phyloP scores from a whole-genome alignment of 257 asterid genomes.

The Solanum sparsipilum region DNA sequence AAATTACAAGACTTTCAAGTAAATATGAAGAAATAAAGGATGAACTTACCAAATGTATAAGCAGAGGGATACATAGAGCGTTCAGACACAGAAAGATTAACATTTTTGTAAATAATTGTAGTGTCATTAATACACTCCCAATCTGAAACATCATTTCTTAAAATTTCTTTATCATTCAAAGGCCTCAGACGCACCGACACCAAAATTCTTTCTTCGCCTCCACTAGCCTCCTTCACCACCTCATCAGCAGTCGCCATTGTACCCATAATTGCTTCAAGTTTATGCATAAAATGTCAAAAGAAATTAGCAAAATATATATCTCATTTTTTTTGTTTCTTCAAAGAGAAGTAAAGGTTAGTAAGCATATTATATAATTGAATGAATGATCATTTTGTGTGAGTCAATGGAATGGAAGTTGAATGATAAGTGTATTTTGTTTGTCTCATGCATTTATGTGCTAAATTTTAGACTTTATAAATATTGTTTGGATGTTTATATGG shows the following conservation, averaged over 20 bases:
- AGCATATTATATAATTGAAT: neutral
- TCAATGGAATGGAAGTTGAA: conserved; percentile 26
- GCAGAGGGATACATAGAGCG: conserved; percentile 82
- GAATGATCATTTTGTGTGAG: conserved; percentile 15
- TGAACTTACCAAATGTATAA: conserved; percentile 69
- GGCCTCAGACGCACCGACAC: conserved; percentile 97
- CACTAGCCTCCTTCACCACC: conserved; percentile 7
- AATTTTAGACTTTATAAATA: neutral
- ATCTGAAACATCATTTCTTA: conserved; percentile 72
- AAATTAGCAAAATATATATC: neutral
- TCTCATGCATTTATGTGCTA: conserved; percentile 38
- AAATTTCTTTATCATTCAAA: conserved; percentile 60
- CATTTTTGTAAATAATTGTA: conserved; percentile 71
- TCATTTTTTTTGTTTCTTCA: neutral
- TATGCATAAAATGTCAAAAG: neutral
- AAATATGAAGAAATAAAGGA: neutral
- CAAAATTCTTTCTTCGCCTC: conserved; percentile 59
- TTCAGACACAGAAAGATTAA: conserved; percentile 53
- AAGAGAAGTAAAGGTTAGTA: neutral
- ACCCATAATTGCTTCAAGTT: neutral
- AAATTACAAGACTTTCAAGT: neutral
- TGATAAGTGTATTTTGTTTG: conserved; percentile 43
- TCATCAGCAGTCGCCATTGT: conserved; percentile 21
- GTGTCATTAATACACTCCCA: conserved; percentile 91
- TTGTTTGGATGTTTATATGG: conserved; percentile 16